Percentiles rank a stretch among this genome's conserved stretches.
Evolutionary conservation across 1,284 basidiomycete genomes (phyloP).

Genomic region (Fomitopsis pinicola): DNA sequence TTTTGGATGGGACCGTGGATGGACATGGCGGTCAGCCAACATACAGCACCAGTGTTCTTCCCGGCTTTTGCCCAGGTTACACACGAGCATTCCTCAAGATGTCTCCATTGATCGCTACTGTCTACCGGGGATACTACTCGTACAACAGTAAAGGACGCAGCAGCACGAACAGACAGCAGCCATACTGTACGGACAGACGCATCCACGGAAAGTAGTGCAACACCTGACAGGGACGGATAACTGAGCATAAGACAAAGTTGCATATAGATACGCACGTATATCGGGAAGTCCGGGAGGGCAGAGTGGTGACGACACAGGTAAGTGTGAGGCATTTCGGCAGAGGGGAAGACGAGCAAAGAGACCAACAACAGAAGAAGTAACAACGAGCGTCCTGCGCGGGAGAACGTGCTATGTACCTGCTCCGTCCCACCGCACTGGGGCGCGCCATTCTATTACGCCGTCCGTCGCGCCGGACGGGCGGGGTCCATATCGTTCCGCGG

Average conservation of each 20-base stretch:
- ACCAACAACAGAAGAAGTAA: neutral
- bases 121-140: neutral
- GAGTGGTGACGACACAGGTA: neutral
- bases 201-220: neutral
- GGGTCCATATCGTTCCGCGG: neutral
- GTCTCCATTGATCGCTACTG: neutral
- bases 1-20: neutral
- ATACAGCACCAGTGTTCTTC: neutral
- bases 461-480: neutral
- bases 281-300: neutral
- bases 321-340: neutral
- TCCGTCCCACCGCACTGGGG: neutral
- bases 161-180: neutral
- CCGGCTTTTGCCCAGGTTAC: too few species aligned
- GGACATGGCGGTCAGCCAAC: neutral
- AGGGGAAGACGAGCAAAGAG: neutral
- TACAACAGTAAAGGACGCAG: neutral
- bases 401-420: constrained; percentile 1
- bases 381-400: neutral
- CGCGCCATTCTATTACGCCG: neutral
- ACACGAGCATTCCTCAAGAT: neutral
- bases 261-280: constrained; percentile 2
- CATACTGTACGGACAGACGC: neutral
- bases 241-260: neutral
- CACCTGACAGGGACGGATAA: neutral